These are phyloP conservation scores for Polygonum aviculare DNA, from an alignment of 148 eudicot genomes.

Conservation along the genomic window DNA sequence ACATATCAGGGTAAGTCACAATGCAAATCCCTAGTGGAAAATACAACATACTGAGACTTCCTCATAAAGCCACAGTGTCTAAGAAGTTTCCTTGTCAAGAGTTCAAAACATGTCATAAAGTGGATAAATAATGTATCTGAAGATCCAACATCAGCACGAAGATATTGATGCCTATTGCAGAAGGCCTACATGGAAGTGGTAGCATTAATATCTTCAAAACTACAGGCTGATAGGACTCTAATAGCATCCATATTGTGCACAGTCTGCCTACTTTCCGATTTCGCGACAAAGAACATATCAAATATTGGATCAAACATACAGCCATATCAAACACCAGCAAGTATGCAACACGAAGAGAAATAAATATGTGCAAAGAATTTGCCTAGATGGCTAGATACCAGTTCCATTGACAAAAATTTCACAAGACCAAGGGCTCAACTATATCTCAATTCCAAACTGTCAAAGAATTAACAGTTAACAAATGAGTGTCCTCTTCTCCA, in stretches of 20 bases:
- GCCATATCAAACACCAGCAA: neutral
- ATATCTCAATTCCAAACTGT: neutral
- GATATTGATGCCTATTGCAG: neutral
- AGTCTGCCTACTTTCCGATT: neutral
- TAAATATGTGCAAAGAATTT: neutral
- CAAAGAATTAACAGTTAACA: neutral
- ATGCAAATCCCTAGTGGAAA: neutral
- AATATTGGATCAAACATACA: neutral
- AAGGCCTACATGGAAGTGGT: neutral
- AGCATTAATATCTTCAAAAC: neutral
- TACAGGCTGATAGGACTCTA: neutral
- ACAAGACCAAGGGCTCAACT: neutral
- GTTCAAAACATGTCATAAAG: neutral
- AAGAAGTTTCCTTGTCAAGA: neutral
- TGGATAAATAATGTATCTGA: neutral
- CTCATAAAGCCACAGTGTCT: neutral
- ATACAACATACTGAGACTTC: neutral
- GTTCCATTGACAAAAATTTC: neutral
- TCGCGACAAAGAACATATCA: neutral
- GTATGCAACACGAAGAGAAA: too few relatives aligned
- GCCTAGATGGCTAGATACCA: neutral
- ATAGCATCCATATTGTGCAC: neutral
- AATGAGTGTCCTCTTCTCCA: neutral
- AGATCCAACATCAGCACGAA: neutral
- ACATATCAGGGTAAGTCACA: neutral